Conservation (phyloP, 1,284 basidiomycete genomes). For the Clitocybe nebularis region DNA sequence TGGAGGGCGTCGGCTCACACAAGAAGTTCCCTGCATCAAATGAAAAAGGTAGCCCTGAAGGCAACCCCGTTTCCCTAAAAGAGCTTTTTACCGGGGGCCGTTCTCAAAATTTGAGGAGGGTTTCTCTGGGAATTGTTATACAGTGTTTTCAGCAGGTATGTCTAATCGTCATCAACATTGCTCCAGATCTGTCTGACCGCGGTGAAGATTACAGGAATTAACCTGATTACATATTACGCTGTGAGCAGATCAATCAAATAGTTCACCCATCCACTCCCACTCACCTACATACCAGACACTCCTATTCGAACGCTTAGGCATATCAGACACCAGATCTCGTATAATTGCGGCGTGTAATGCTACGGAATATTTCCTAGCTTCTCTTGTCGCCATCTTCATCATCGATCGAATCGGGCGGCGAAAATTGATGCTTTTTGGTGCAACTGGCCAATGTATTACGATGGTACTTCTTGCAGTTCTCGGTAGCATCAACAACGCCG, state of each 20-base stretch:
- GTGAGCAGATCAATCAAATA: conserved; percentile 15
- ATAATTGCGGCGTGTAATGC: conserved; percentile 69
- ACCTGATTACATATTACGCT: conserved; percentile 57
- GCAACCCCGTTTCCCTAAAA: conserved; percentile 30
- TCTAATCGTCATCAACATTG: no score
- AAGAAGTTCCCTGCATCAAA: not conserved
- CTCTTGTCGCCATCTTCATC: conserved; percentile 48
- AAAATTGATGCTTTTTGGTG: conserved; percentile 60
- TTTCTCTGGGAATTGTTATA: conserved; percentile 52
- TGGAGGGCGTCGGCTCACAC: conserved; percentile 22
- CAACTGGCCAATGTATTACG: conserved; percentile 52
- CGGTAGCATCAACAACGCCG: conserved; percentile 43
- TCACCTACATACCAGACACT: conserved; percentile 34
- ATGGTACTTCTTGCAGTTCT: conserved; percentile 60
- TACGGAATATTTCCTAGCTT: conserved; percentile 65
- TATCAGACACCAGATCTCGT: conserved; percentile 57
- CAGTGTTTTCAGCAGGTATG: conserved; percentile 73
- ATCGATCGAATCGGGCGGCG: conserved; percentile 58
- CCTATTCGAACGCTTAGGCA: conserved; percentile 56
- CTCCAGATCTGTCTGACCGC: no score
- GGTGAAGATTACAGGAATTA: conserved; percentile 30
- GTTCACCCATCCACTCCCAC: not conserved
- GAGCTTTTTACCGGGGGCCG: conserved; percentile 60
- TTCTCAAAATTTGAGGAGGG: conserved; percentile 62
- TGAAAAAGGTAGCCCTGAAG: not conserved